These are phyloP conservation scores for Thermothelomyces thermophilus DNA, from an alignment of 2,329 filamentous ascomycete genomes.

Conservation along the genomic window DNA sequence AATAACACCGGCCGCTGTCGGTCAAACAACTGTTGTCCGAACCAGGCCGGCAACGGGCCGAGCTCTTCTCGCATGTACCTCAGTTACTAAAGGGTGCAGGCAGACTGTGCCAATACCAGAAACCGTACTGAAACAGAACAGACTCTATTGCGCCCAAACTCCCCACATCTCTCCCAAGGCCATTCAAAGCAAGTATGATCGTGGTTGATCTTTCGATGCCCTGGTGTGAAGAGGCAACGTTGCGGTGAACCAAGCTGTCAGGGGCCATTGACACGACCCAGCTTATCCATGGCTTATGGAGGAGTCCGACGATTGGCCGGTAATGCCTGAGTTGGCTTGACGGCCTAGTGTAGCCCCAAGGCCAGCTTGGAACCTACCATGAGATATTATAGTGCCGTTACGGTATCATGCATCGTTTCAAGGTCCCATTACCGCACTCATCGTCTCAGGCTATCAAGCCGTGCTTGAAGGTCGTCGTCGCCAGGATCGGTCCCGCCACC, in stretches of 20 bases:
- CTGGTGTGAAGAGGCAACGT: background rate
- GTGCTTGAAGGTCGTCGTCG: slow-evolving; percentile 92
- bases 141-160: background rate
- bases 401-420: background rate
- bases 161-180: background rate
- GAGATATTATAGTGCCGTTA: background rate
- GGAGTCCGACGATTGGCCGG: too few species aligned
- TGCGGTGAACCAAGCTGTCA: background rate
- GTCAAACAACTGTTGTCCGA: too few species aligned
- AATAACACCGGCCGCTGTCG: too few species aligned
- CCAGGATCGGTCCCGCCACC: slow-evolving; percentile 46
- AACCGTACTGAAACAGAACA: background rate
- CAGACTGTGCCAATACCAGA: background rate
- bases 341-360: too few species aligned
- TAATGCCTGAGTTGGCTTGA: too few species aligned
- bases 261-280: too few species aligned
- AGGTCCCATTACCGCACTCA: slow-evolving; percentile 27
- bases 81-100: too few species aligned
- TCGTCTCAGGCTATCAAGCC: slow-evolving; percentile 76
- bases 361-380: background rate
- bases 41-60: too few species aligned
- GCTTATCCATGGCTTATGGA: too few species aligned
- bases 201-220: background rate
- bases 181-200: background rate
- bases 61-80: too few species aligned